Percentiles rank a stretch among this genome's conserved stretches.
Evolutionary conservation across 202 grass and related monocot genomes (phyloP).

Genomic region (Schoenoplectus tabernaemontani): DNA sequence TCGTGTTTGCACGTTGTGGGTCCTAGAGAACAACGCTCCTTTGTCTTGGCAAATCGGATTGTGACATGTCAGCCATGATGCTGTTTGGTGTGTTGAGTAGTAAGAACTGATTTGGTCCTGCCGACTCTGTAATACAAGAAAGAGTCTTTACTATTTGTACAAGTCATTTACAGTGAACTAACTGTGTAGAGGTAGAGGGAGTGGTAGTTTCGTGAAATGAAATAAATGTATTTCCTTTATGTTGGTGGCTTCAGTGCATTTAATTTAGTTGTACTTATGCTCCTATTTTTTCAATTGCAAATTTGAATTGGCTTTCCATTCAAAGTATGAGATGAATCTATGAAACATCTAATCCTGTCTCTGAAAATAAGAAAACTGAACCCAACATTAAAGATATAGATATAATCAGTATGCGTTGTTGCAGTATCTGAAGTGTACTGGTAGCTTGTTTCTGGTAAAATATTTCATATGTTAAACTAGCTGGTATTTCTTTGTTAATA

Average conservation of each 20-base stretch:
- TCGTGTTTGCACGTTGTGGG: constrained; percentile 5
- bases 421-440: not conserved
- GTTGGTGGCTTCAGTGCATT: not conserved
- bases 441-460: not conserved
- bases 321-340: not conserved
- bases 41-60: not conserved
- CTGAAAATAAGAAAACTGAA: not conserved
- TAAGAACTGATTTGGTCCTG: not conserved
- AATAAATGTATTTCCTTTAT: not conserved
- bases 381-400: not conserved
- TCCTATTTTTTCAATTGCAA: not conserved
- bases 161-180: not conserved
- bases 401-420: too few relatives aligned
- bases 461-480: not conserved
- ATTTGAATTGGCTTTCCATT: not conserved
- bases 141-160: not conserved
- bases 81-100: constrained; percentile 5
- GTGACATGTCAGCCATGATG: not conserved
- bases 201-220: not conserved
- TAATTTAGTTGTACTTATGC: not conserved
- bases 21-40: not conserved
- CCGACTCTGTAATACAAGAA: not conserved
- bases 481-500: not conserved
- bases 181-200: not conserved
- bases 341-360: not conserved